Base-by-base conservation (phyloP, 2,329 filamentous ascomycete species). In the Alternaria panax region DNA sequence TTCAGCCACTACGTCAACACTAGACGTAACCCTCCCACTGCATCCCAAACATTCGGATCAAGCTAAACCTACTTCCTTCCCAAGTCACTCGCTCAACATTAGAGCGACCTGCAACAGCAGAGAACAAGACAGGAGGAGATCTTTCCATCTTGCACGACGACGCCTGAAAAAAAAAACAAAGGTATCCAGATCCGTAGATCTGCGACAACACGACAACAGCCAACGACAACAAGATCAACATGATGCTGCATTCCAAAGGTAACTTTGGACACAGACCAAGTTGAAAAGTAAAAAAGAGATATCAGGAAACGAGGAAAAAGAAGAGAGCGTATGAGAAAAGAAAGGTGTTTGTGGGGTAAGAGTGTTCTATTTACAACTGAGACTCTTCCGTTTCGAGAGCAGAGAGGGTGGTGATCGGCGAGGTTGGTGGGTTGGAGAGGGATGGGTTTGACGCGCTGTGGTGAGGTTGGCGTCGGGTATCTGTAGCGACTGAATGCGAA, bases 401-500 rank as follows among this genome's bases (percentile, higher is more conserved):
- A 30, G 50, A 43, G 56, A 45, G 42, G 24, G 28, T 14, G 51
- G 16, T 50, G 24, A 16, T 32, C 9, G 22, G 41, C 4, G 36
- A 36, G 41, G 42, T 36, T 28, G 46, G 32, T 16, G 16, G 18
- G n/a, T n/a, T n/a, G n/a, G n/a, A n/a, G 53, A 11, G 18, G 11
- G 18, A 5, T 14, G 30, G 51, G n/a, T n/a, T 55, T 59, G 56
- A 59, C 56, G 56, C 56, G 45, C 56, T 50, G 45, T 40, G 56
- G 30, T 28, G 51, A 50, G 56, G 36, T 55, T 59, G 56, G 64
- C 70, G 69, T 76, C 73, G 74, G 74, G 74, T 76, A 76, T 76
- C 68, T 68, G 74, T 75, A 75, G 68, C 63, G 72, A 76, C 72
- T 67, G 72, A 71, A 67, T 51, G 25, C 62, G 66, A 70, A 71